Evolutionary conservation across 768 basidiomycete species (phyloP).

Genomic region (Tulasnella sp.): DNA sequence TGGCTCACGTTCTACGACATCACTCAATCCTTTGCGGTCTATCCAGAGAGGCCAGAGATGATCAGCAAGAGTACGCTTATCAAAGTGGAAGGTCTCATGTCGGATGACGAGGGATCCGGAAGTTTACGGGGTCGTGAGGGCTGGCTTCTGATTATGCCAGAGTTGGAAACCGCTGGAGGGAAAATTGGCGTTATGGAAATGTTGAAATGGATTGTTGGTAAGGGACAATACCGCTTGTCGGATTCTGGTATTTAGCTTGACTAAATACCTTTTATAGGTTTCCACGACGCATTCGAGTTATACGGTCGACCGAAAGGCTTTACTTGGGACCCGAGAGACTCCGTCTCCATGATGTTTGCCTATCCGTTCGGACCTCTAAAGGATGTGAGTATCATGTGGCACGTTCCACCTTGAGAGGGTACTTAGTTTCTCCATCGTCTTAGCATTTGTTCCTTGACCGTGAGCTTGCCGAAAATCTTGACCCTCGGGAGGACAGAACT

Average conservation of each 20-base stretch:
- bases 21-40: slow-evolving; percentile 88
- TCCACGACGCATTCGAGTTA: slow-evolving; percentile 81
- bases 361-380: slow-evolving; percentile 83
- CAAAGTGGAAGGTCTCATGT: slow-evolving; percentile 83
- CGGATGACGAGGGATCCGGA: slow-evolving; percentile 65
- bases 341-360: slow-evolving; percentile 82
- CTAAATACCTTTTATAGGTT: slow-evolving; percentile 41
- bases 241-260: not conserved
- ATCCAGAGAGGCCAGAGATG: slow-evolving; percentile 90
- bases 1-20: slow-evolving; percentile 65
- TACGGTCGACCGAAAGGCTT: slow-evolving; percentile 85
- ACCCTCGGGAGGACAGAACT: slow-evolving; percentile 73
- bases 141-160: slow-evolving; percentile 90
- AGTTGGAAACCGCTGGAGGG: slow-evolving; percentile 54
- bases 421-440: slow-evolving; percentile 12
- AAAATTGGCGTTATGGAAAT: slow-evolving; percentile 70
- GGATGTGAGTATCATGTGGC: slow-evolving; percentile 55
- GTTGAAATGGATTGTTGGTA: slow-evolving; percentile 87
- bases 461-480: slow-evolving; percentile 70
- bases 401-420: not conserved
- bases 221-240: slow-evolving; percentile 33
- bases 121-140: slow-evolving; percentile 68
- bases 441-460: slow-evolving; percentile 85
- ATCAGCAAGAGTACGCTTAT: slow-evolving; percentile 85
- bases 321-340: slow-evolving; percentile 85